Base-by-base conservation (phyloP, 2,329 filamentous ascomycete species). In the Cladosporium sp. region DNA sequence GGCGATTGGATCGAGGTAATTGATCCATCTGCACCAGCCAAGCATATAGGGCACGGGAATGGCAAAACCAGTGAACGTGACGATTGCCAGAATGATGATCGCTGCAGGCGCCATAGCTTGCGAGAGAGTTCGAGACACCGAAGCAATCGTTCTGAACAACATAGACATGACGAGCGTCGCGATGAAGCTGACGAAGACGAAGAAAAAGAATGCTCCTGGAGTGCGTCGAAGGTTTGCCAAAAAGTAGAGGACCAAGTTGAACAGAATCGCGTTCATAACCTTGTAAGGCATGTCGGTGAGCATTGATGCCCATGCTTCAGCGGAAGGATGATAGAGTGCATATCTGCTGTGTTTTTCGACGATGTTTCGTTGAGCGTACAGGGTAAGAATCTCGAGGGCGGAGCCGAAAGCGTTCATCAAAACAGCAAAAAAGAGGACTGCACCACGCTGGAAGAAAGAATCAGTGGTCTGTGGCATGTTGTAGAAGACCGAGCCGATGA, bases 331-430 rank as follows among this genome's bases (percentile, higher is more conserved):
- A 73, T 97, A 96, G 21, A 97, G 84, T 21, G 93, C 92, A 75
- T 96, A 97, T 66, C 90, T 88, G 65, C 85, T 81, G 72, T 97
- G 93, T 76, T 97, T 97, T 75, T 97, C 92, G 67, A 97, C 92
- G 72, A 97, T 96, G 1, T 91, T 90, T 44, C 93, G 89, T 85
- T 97, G 93, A 2, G 91, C 87, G 75, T 95, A 97, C 5, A 97
- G 84, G 0, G 91, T 93, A 37, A 95, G 79, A 75, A 97, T 95
- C 83, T 95, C 92, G 46, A 95, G 84, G 65, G 90, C 90, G 75
- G 88, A 90, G 68, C 89, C 85, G 73, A 96, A 95, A 56, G 91
- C 92, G 77, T 95, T 96, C 81, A 95, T 88, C 67, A 97, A 82
- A 73, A 93, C 88, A 70, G 91, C 91, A 75, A 96, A 95, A 86